Evolutionary conservation across 495 filamentous ascomycete species (phyloP).

Genomic region (Xylaria telfairii): DNA sequence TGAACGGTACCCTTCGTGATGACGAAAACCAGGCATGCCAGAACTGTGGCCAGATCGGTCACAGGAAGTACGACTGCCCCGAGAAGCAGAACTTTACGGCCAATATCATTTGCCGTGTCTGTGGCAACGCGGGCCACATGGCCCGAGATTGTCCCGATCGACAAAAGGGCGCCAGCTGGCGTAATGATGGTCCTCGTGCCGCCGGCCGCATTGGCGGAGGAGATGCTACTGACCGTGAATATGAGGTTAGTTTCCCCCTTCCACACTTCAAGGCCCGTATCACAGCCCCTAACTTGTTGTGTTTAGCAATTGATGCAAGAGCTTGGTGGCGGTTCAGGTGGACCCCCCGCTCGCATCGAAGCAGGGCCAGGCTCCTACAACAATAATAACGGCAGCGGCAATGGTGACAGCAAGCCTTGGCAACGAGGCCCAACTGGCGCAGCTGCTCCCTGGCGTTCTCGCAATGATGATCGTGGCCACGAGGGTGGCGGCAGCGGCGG

Average conservation of each 20-base stretch:
- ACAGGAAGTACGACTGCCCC: slow-evolving; percentile 98
- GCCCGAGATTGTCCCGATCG: slow-evolving; percentile 92
- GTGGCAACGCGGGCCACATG: slow-evolving; percentile 94
- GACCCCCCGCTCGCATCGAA: slow-evolving; percentile 83
- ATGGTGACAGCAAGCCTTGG: slow-evolving; percentile 78
- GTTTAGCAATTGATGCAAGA: slow-evolving; percentile 95
- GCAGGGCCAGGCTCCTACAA: slow-evolving; percentile 71
- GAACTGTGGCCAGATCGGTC: slow-evolving; percentile 99
- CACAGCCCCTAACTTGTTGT: slow-evolving; percentile 37
- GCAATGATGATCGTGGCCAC: slow-evolving; percentile 50
- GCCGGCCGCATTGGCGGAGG: slow-evolving; percentile 74
- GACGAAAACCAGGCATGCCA: slow-evolving; percentile 99
- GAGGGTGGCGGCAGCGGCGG: slow-evolving; percentile 49
- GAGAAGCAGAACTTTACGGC: slow-evolving; percentile 97
- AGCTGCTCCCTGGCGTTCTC: slow-evolving; percentile 76
- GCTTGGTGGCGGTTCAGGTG: slow-evolving; percentile 76
- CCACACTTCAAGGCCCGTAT: slow-evolving; percentile 33
- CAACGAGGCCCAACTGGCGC: slow-evolving; percentile 87
- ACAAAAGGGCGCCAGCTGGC: slow-evolving; percentile 88
- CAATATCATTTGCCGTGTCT: slow-evolving; percentile 98
- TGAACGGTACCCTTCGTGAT: slow-evolving; percentile 97
- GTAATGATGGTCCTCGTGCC: slow-evolving; percentile 65
- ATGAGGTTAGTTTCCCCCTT: slow-evolving; percentile 70
- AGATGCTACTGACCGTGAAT: slow-evolving; percentile 91
- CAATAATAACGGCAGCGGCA: slow-evolving; percentile 43